phyloP scores from a whole-genome alignment of 331 rosid genomes.

The Telfairia occidentalis region DNA sequence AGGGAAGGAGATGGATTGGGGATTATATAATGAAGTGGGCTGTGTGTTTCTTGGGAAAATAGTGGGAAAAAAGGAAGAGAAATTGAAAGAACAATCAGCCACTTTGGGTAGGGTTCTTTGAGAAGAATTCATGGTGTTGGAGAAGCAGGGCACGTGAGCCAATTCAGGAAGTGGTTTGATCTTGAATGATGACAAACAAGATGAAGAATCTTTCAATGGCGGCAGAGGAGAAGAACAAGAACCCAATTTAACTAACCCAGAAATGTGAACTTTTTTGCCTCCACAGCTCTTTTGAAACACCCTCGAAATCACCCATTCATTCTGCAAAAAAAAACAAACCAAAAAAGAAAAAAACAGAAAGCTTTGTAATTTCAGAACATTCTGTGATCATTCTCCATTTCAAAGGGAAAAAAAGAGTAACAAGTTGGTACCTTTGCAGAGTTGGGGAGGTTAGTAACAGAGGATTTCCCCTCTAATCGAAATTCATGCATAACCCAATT shows the following conservation, averaged over 20 bases:
- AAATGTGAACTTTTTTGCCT: conserved; percentile 53
- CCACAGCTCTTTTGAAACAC: conserved; percentile 64
- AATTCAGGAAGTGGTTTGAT: conserved; percentile 20
- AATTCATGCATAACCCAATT: conserved; percentile 93
- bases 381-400: no score
- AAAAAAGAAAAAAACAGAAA: background rate
- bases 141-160: conserved; percentile 98
- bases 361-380: background rate
- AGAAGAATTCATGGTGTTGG: conserved; percentile 44
- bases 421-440: conserved; percentile 48
- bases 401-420: background rate
- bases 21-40: conserved; percentile 24
- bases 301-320: conserved; percentile 86
- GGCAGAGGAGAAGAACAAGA: conserved; percentile 33
- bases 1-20: conserved; percentile 22
- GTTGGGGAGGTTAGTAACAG: conserved; percentile 55
- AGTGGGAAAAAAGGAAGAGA: conserved; percentile 7
- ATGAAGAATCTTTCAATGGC: conserved; percentile 50
- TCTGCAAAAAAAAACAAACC: conserved; percentile 29
- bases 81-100: conserved; percentile 24
- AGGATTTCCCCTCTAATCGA: conserved; percentile 58
- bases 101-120: conserved; percentile 38
- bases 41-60: conserved; percentile 27
- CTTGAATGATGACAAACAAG: conserved; percentile 22
- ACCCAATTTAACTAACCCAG: conserved; percentile 39